These are phyloP conservation scores for Corynespora cassiicola DNA, from an alignment of 2,329 filamentous ascomycete genomes.

Conservation along the genomic window DNA sequence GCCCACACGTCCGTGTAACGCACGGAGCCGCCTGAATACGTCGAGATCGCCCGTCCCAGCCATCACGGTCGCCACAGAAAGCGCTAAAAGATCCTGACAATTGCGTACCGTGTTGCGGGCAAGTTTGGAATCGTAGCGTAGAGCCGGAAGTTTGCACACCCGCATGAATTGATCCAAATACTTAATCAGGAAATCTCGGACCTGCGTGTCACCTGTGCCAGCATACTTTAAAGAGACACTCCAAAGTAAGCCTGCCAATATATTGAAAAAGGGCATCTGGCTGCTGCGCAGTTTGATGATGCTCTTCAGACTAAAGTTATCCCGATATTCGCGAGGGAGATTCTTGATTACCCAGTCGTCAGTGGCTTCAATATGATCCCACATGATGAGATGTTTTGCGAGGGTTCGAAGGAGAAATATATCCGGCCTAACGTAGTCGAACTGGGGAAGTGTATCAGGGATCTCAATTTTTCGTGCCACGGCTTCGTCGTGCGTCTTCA, in stretches of 20 bases:
- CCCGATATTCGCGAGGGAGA: slow-evolving; percentile 73
- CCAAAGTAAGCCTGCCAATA: slow-evolving; percentile 87
- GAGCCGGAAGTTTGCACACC: slow-evolving; percentile 69
- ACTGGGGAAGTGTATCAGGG: slow-evolving; percentile 87
- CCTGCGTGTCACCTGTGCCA: slow-evolving; percentile 63
- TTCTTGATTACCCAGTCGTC: slow-evolving; percentile 77
- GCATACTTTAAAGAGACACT: slow-evolving; percentile 57
- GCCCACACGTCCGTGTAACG: slow-evolving; percentile 86
- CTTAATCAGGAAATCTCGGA: slow-evolving; percentile 80
- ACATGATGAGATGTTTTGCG: slow-evolving; percentile 90
- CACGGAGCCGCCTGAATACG: slow-evolving; percentile 83
- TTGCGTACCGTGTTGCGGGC: slow-evolving; percentile 84
- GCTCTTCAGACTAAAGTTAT: slow-evolving; percentile 64
- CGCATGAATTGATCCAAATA: slow-evolving; percentile 89
- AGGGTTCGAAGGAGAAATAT: slow-evolving; percentile 89
- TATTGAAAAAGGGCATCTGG: slow-evolving; percentile 92
- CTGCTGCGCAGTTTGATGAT: slow-evolving; percentile 73
- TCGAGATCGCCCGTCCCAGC: slow-evolving; percentile 90
- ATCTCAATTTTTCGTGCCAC: slow-evolving; percentile 92
- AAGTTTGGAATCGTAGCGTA: slow-evolving; percentile 82
- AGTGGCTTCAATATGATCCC: slow-evolving; percentile 79
- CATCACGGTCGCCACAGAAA: slow-evolving; percentile 89
- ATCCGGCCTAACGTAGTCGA: slow-evolving; percentile 94
- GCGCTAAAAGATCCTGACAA: slow-evolving; percentile 86
- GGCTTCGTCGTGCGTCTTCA: slow-evolving; percentile 91